Evolutionary conservation across 306 rosid species (phyloP).

Genomic region (Cicer judaicum): DNA sequence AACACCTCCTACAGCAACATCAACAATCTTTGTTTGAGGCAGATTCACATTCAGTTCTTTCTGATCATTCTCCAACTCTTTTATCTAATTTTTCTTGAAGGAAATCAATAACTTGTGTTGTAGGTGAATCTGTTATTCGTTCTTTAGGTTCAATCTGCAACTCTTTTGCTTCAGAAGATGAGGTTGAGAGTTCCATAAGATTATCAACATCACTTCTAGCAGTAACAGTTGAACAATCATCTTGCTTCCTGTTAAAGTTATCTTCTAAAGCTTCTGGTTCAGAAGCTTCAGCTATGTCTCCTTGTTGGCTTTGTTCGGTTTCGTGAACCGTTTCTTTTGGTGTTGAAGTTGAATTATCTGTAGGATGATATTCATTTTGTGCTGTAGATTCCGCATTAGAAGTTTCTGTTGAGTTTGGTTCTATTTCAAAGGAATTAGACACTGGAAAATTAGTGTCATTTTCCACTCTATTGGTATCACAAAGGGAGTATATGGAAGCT

Average conservation of each 20-base stretch:
- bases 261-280: conserved; percentile 31
- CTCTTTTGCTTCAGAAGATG: conserved; percentile 33
- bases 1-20: conserved; percentile 9
- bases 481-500: conserved; percentile 36
- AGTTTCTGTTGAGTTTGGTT: conserved; percentile 35
- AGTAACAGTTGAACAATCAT: conserved; percentile 35
- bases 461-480: conserved; percentile 47
- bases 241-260: conserved; percentile 26
- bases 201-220: conserved; percentile 40
- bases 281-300: conserved; percentile 31
- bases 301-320: conserved; percentile 39
- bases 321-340: conserved; percentile 29
- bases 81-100: conserved; percentile 27
- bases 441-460: conserved; percentile 38
- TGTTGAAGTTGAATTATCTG: conserved; percentile 43
- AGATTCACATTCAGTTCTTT: conserved; percentile 23
- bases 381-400: conserved; percentile 45
- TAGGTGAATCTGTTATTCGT: conserved; percentile 36
- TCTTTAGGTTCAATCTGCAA: conserved; percentile 40
- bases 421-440: conserved; percentile 30
- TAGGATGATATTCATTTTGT: conserved; percentile 49
- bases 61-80: conserved; percentile 41
- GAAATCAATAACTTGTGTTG: conserved; percentile 39
- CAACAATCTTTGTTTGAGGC: conserved; percentile 41
- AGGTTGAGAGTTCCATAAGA: conserved; percentile 29